Evolutionary conservation across 371 early-diverging fungal genomes (phyloP).

Genomic region (Rhizopus stolonifer): DNA sequence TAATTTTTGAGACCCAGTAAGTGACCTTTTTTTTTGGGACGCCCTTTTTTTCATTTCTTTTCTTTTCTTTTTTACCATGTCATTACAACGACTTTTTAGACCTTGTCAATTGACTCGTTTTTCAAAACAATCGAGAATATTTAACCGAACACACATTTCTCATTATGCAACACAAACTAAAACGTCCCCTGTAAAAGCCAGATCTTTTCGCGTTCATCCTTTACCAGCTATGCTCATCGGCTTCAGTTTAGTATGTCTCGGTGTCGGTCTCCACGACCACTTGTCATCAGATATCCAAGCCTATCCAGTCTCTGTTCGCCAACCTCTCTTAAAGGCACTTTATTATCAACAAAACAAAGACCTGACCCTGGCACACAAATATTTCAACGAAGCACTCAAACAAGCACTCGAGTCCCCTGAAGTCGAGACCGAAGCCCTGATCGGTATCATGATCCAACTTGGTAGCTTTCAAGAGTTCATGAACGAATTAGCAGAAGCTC

Average conservation of each 20-base stretch:
- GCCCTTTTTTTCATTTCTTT: no score
- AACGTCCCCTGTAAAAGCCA: background rate
- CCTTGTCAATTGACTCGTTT: no score
- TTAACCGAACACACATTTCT: background rate
- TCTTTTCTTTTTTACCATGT: no score
- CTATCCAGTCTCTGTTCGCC: conserved; percentile 56
- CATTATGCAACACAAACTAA: conserved; percentile 8
- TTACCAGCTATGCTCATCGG: conserved; percentile 42
- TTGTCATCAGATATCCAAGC: conserved; percentile 58
- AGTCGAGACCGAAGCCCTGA: conserved; percentile 52
- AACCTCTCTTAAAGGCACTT: conserved; percentile 58
- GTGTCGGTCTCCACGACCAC: conserved; percentile 55
- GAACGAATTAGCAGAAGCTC: conserved; percentile 54
- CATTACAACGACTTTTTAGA: no score
- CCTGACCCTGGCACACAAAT: conserved; percentile 43
- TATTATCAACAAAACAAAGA: conserved; percentile 61
- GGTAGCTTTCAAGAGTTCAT: conserved; percentile 52
- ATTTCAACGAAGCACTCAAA: conserved; percentile 50
- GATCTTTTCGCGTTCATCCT: conserved; percentile 31
- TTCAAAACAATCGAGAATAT: no score
- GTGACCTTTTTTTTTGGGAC: no score
- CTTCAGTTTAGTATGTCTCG: conserved; percentile 43
- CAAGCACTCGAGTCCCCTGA: conserved; percentile 49
- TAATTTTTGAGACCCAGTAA: no score
- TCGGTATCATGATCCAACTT: conserved; percentile 65